These are phyloP conservation scores for Casuarina cunninghamiana DNA, from an alignment of 306 rosid genomes.

Conservation along the genomic window DNA sequence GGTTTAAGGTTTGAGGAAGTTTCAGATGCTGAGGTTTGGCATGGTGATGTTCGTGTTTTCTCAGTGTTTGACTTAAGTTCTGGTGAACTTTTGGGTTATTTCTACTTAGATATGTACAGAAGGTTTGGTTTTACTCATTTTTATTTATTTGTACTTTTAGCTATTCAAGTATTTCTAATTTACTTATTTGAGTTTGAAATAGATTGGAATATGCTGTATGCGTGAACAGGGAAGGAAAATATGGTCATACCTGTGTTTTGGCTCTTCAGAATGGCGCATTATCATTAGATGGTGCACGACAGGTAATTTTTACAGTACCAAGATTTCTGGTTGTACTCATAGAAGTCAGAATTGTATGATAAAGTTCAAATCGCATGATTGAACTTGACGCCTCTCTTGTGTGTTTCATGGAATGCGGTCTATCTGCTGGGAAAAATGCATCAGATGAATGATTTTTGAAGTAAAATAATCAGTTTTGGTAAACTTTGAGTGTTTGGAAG, in stretches of 20 bases:
- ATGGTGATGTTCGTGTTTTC: conserved; percentile 69
- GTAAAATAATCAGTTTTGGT: neutral
- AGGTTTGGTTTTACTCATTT: conserved; percentile 50
- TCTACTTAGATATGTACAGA: conserved; percentile 75
- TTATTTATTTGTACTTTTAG: neutral
- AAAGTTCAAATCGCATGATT: conserved; percentile 16
- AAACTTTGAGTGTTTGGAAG: neutral
- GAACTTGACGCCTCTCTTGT: conserved; percentile 1
- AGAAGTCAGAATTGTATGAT: neutral
- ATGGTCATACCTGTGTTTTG: conserved; percentile 77
- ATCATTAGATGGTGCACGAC: conserved; percentile 51
- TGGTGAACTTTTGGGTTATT: conserved; percentile 80
- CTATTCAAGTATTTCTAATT: conserved; percentile 13
- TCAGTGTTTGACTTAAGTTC: conserved; percentile 78
- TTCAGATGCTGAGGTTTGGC: conserved; percentile 83
- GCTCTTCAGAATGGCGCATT: conserved; percentile 89
- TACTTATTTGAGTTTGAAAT: conserved; percentile 27
- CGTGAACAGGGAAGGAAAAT: conserved; percentile 79
- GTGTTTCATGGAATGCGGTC: neutral
- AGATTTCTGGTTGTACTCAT: neutral
- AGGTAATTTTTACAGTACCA: conserved; percentile 46
- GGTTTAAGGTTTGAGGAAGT: conserved; percentile 89
- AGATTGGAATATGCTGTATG: conserved; percentile 26
- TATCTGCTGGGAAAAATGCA: neutral
- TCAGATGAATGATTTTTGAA: neutral